Base-by-base conservation (phyloP, 1,284 basidiomycete genomes). In the Bjerkandera adusta region DNA sequence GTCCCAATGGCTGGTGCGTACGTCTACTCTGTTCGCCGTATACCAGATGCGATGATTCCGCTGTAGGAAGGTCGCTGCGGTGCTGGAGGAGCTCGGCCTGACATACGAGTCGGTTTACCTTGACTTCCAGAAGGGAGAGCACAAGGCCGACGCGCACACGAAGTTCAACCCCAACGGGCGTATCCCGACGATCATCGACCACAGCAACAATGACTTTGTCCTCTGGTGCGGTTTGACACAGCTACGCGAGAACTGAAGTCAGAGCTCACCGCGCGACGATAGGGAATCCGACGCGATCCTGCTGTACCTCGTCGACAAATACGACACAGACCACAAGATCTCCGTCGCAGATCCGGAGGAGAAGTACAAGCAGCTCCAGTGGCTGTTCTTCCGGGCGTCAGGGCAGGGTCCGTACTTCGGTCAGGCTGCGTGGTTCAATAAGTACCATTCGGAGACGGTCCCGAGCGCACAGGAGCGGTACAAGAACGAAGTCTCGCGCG, bases 211-310 rank as follows among this genome's bases (percentile, higher is more conserved):
- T 40, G 56, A 63, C 54, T 59, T 60, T 20, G 38, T 43, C 21
- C n/a, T 49, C 8, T 53, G 45, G 52, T 46, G 32, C 30, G 43
- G 24, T 21, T 42, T n/a, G 12, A 11, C 18, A 5, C 6, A 6
- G 13, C 2, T 34, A 11, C 13, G 12, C 6, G 30, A 20, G n/a
- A 8, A 34, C 20, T 21, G 6, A 11, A 33, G 2, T 16, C 12
- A n/a, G 29, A 13, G 33, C 22, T 27, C 5, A 12, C 5, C 20
- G 15, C 8, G n/a, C 16, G 7, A 1, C 11, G 3, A 56, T 34
- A 68, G 63, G 62, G 68, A 69, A 46, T 63, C 60, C 11, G 57
- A 60, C 33, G 68, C 68, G 15, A 67, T 66, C 49, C 33, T 70
- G 13, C 30, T 48, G 6, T 69, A 69, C 54, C 53, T 70, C 26